Conservation (phyloP, 805 yeast species). For the Candida boleticola region DNA sequence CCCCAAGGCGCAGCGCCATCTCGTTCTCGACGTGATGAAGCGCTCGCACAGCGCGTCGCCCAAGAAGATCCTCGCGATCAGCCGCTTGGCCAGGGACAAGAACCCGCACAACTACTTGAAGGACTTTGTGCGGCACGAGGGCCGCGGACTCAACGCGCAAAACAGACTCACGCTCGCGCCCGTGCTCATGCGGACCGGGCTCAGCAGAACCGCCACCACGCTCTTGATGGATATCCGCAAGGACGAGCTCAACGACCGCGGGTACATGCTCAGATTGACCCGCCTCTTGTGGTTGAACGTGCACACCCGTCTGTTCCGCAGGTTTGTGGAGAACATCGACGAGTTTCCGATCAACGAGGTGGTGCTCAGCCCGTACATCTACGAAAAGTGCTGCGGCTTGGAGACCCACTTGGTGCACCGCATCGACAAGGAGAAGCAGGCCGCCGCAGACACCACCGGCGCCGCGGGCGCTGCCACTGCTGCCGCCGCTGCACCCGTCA, state of each 20-base stretch:
- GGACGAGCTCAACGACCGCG: slow-evolving; percentile 24
- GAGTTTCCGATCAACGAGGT: slow-evolving; percentile 31
- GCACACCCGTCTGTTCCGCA: slow-evolving; percentile 16
- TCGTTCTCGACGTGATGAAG: slow-evolving; percentile 1
- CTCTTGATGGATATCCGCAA: slow-evolving; percentile 21
- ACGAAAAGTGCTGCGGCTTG: slow-evolving; percentile 29
- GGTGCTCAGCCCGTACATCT: slow-evolving; percentile 31
- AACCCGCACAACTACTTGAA: not conserved
- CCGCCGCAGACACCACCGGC: slow-evolving; percentile 4
- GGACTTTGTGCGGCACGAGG: slow-evolving; percentile 2
- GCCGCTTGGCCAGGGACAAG: not conserved
- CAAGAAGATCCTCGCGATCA: slow-evolving; percentile 1
- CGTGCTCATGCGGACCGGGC: slow-evolving; percentile 26
- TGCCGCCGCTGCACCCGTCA: not conserved
- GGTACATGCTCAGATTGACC: slow-evolving; percentile 25
- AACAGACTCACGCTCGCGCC: slow-evolving; percentile 1
- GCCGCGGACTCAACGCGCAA: slow-evolving; percentile 4
- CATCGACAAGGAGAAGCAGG: slow-evolving; percentile 6
- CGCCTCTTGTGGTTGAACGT: slow-evolving; percentile 23
- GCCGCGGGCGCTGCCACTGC: not conserved
- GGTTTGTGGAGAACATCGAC: slow-evolving; percentile 18
- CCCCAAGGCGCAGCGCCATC: not conserved
- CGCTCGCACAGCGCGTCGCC: not conserved
- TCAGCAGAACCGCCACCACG: slow-evolving; percentile 20
- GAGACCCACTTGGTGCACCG: slow-evolving; percentile 21